A percentile compares a stretch with the other conserved stretches of the same genome.
Conservation (phyloP, 2,329 filamentous ascomycete genomes). For the Apiospora saccharicola region DNA sequence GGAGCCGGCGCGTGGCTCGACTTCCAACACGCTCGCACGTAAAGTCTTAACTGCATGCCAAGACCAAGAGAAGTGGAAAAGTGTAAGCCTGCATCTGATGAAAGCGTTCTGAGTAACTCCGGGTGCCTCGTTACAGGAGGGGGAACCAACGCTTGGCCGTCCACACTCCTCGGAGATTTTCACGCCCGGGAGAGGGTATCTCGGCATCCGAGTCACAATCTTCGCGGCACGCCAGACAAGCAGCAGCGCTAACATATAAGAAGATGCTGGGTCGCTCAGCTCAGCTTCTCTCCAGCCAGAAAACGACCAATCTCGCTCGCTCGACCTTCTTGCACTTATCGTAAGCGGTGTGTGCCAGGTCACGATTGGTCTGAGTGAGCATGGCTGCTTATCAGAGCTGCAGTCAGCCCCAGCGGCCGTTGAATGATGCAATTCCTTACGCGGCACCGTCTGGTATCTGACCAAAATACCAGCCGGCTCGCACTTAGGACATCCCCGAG, state of each 20-base stretch:
- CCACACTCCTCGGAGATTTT: not conserved
- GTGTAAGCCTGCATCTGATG: not conserved
- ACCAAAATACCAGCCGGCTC: not conserved
- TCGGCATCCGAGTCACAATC: not conserved
- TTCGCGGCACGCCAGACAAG: not conserved
- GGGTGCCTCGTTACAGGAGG: not conserved
- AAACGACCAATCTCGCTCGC: not conserved
- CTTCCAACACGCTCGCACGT: conserved; percentile 7
- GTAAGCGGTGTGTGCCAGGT: not conserved
- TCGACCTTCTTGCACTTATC: not conserved
- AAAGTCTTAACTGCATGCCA: not conserved
- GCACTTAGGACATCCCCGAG: not conserved
- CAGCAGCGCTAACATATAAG: not conserved
- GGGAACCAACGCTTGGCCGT: not conserved
- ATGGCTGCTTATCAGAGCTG: conserved; percentile 1
- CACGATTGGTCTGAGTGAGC: not conserved
- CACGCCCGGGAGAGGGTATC: not conserved
- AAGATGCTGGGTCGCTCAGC: not conserved
- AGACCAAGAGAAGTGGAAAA: not conserved
- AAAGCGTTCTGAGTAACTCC: not conserved
- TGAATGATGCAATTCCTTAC: not conserved
- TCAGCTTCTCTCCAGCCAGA: not conserved
- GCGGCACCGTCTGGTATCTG: not conserved
- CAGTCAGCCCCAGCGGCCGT: not conserved
- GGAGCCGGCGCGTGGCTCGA: not conserved